Base-by-base conservation (phyloP, 805 yeast genomes). In the Priceomyces melissophilus region DNA sequence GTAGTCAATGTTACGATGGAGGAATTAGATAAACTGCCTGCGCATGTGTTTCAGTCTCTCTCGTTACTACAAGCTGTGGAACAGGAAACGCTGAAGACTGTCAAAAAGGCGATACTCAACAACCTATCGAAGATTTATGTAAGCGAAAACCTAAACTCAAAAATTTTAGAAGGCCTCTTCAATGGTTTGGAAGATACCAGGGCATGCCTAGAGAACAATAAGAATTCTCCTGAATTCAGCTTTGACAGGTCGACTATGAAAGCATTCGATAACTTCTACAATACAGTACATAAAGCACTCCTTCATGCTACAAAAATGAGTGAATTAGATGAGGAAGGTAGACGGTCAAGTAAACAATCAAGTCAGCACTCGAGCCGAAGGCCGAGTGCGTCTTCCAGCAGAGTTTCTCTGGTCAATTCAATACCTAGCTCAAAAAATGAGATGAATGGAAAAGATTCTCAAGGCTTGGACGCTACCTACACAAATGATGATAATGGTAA, bases 31-130 rank as follows among this genome's bases (percentile, higher is more conserved):
- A 52, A 52, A n/a, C 75, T 78, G 31, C 58, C 72, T 9, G 63
- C 78, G 4, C 93, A 85, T 47, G 57, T 81, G 3, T 71, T 69
- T 48, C 77, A 83, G 46, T 77, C 78, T 0, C 57, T 72, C 23
- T 81, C 79, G 17, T 60, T 85, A 9, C 53, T 86, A 35, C 71
- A 69, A 23, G 68, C 76, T 0, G 62, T 83, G 15, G 73, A 65
- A 46, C 70, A 64, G 42, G 81, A 73, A 2, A 67, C 78, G 4
- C 73, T 76, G 28, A 81, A 77, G 46, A 66, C 59, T 3, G 63
- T 73, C 29, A 77, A 77, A 44, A 82, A 76, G 45, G 68, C 79
- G 28, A 65, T 85, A 1, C 55, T 84, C 8, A 61, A 63, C 10
- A 72, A 73, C 33, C 59, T 86, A 26, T 64, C 71, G 17, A 78